phyloP scores from a whole-genome alignment of 2,329 filamentous ascomycete species.

The Talaromyces sp. region DNA sequence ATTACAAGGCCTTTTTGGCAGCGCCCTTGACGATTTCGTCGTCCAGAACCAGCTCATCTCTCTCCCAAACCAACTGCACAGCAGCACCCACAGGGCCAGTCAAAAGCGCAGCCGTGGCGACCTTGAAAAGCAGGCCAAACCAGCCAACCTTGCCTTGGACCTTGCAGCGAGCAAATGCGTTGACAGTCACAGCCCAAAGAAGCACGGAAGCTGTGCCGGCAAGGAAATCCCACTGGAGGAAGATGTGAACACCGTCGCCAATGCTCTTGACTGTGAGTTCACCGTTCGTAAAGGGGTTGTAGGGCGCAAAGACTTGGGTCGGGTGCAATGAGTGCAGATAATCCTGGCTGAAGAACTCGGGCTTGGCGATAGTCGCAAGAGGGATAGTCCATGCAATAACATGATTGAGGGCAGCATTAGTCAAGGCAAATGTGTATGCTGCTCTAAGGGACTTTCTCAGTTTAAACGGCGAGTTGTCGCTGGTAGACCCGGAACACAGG shows the following conservation, averaged over 20 bases:
- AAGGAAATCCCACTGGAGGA: slow-evolving; percentile 48
- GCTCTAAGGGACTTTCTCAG: slow-evolving; percentile 12
- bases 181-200: slow-evolving; percentile 42
- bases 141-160: slow-evolving; percentile 21
- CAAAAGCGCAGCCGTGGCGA: slow-evolving; percentile 28
- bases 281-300: slow-evolving; percentile 29
- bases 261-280: slow-evolving; percentile 26
- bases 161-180: slow-evolving; percentile 24
- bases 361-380: slow-evolving; percentile 31
- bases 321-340: slow-evolving; percentile 34
- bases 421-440: slow-evolving; percentile 38
- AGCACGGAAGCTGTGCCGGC: slow-evolving; percentile 39
- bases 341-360: slow-evolving; percentile 28
- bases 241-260: slow-evolving; percentile 38
- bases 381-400: slow-evolving; percentile 38
- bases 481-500: slow-evolving; percentile 2
- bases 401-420: slow-evolving; percentile 36
- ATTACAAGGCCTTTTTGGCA: slow-evolving; percentile 11
- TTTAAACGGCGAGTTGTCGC: slow-evolving; percentile 24
- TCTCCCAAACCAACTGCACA: slow-evolving; percentile 45
- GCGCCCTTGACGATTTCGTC: slow-evolving; percentile 15
- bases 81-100: slow-evolving; percentile 42
- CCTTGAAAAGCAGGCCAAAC: slow-evolving; percentile 28
- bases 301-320: slow-evolving; percentile 30
- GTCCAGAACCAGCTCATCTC: slow-evolving; percentile 39